Percentiles rank a stretch among this genome's conserved stretches.
Evolutionary conservation across 2,329 filamentous ascomycete genomes (phyloP).

Genomic region (Septoria linicola): DNA sequence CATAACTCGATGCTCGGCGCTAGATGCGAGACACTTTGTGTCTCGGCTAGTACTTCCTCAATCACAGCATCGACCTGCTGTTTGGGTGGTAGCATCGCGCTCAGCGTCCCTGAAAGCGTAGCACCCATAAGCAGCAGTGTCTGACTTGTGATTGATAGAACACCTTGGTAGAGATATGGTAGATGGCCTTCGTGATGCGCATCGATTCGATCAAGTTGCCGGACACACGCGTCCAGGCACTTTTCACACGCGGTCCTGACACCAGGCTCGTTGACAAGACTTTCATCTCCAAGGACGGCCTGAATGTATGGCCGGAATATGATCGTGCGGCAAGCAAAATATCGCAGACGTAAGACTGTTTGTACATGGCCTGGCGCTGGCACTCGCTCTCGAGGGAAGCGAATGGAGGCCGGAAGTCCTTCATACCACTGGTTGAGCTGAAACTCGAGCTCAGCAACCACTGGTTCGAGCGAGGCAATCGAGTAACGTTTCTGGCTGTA

Average conservation of each 20-base stretch:
- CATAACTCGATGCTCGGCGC: slow-evolving; percentile 73
- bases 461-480: slow-evolving; percentile 70
- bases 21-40: slow-evolving; percentile 70
- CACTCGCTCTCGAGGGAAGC: slow-evolving; percentile 70
- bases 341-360: slow-evolving; percentile 73
- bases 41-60: slow-evolving; percentile 71
- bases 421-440: slow-evolving; percentile 85
- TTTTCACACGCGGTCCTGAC: slow-evolving; percentile 78
- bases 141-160: slow-evolving; percentile 78
- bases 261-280: slow-evolving; percentile 66
- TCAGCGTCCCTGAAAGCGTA: slow-evolving; percentile 73
- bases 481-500: slow-evolving; percentile 56
- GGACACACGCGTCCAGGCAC: slow-evolving; percentile 75
- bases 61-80: slow-evolving; percentile 70
- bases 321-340: slow-evolving; percentile 82
- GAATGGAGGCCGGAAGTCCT: slow-evolving; percentile 68
- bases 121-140: slow-evolving; percentile 80
- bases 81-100: slow-evolving; percentile 59
- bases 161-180: slow-evolving; percentile 83
- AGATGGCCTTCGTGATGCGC: slow-evolving; percentile 81
- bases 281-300: slow-evolving; percentile 75
- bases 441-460: slow-evolving; percentile 77
- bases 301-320: slow-evolving; percentile 83
- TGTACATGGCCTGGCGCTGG: slow-evolving; percentile 72
- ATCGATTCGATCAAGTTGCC: slow-evolving; percentile 74